Base-by-base conservation (phyloP, 768 basidiomycete species). In the Clitopilus passeckerianus region DNA sequence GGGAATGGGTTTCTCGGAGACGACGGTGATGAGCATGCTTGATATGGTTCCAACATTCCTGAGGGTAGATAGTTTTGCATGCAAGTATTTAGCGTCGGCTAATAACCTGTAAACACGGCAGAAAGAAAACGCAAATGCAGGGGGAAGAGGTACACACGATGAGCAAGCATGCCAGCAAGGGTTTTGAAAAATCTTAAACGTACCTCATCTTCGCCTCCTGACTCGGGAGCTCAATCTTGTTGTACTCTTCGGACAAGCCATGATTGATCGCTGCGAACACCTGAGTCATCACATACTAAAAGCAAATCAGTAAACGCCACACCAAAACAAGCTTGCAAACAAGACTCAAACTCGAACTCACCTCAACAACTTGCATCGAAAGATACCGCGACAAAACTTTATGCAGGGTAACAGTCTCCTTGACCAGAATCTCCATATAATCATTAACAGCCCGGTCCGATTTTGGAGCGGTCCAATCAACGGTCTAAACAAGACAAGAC, bases 341-440 rank as follows among this genome's bases (percentile, higher is more conserved):
- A 60, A 22, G 50, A 30, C 53, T 35, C 33, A 34, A 56, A n/a
- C n/a, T n/a, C n/a, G n/a, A 41, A 67, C 86, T 68, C 67, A 93
- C 94, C 84, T 95, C 93, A 46, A 97, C 91, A 24, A 93, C 82
- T 33, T 84, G 80, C 50, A 79, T 72, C 15, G 91, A 78, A 27
- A 98, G 79, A 73, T 97, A 98, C 53, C 95, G 90, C 52, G 93
- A 92, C 44, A 98, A 79, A 55, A 99, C 94, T 70, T 96, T 98
- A 75, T 98, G 93, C 55, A 99, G 79, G 27, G 93, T 96, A 58
- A 91, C 89, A 18, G 95, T 95, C 74, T 99, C 97, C 74, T 94
- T 95, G 66, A 95, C 87, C 43, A 99, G 79, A 59, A 93, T 76
- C 66, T 96, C 89, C 84, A 97, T 95, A 73, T 98, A 98, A n/a